phyloP scores from a whole-genome alignment of 768 basidiomycete genomes.

The Podaxis mareebaensis region DNA sequence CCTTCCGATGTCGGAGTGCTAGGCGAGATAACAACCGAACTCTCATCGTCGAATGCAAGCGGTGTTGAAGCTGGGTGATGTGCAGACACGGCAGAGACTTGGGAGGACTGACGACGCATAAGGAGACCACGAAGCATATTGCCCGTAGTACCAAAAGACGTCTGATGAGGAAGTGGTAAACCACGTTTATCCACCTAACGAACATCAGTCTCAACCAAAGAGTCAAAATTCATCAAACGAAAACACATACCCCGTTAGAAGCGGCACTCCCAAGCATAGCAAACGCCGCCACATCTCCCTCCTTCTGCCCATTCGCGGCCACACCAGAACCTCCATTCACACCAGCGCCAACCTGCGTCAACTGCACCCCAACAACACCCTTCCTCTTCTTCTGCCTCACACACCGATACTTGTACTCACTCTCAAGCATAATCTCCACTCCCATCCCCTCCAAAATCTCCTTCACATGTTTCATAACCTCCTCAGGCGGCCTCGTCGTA shows the following conservation, averaged over 20 bases:
- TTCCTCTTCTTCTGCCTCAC: constrained; percentile 76
- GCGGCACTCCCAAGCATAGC: constrained; percentile 81
- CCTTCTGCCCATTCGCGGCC: constrained; percentile 32
- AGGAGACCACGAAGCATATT: constrained; percentile 87
- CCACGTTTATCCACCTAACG: constrained; percentile 86
- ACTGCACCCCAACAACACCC: constrained; percentile 34
- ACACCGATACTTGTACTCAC: constrained; percentile 89
- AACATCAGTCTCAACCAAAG: background rate
- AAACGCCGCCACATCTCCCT: constrained; percentile 58
- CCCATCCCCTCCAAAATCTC: constrained; percentile 87
- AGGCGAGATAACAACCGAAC: constrained; percentile 34
- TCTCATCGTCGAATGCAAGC: constrained; percentile 52
- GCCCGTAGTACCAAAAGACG: constrained; percentile 64
- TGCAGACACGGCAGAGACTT: constrained; percentile 55
- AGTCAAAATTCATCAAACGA: background rate
- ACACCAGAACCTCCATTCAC: constrained; percentile 28
- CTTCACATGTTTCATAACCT: constrained; percentile 85
- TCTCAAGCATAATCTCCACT: constrained; percentile 83
- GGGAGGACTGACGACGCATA: constrained; percentile 89
- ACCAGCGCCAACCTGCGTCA: constrained; percentile 29
- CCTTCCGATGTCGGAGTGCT: background rate
- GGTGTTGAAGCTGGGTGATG: constrained; percentile 30
- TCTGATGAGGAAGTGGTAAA: constrained; percentile 77
- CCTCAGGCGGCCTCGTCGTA: constrained; percentile 79
- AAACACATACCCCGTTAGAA: constrained; percentile 75